Percentiles rank a stretch among this genome's conserved stretches.
Evolutionary conservation across 2,329 filamentous ascomycete genomes (phyloP).

Genomic region (Colletotrichum filicis): DNA sequence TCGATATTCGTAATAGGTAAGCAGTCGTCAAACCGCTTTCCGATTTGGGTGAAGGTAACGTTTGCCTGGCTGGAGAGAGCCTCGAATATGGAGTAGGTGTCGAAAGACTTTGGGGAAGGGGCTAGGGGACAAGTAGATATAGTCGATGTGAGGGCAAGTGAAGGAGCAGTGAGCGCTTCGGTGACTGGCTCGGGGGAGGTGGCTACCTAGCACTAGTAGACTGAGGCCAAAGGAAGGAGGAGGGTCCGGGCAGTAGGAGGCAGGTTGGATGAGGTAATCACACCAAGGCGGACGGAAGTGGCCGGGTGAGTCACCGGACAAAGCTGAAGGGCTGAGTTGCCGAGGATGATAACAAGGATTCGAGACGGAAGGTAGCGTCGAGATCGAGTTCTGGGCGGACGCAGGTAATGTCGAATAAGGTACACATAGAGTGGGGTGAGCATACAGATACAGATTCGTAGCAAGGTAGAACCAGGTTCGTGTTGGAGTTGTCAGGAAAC

Average conservation of each 20-base stretch:
- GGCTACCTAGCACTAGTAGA: neutral
- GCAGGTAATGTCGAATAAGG: neutral
- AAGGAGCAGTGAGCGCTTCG: constrained; percentile 18
- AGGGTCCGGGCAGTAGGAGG: neutral
- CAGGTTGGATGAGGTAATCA: constrained; percentile 1
- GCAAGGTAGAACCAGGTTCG: too few relatives aligned
- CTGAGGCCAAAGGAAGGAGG: neutral
- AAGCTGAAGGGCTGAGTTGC: neutral
- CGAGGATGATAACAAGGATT: neutral
- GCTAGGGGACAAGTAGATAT: neutral
- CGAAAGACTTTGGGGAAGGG: neutral
- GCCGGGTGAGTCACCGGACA: constrained; percentile 31
- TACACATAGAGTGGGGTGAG: neutral
- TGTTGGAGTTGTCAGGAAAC: neutral
- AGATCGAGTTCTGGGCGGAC: neutral
- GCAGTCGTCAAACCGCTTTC: neutral
- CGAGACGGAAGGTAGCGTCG: neutral
- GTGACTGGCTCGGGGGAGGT: neutral
- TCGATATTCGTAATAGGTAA: neutral
- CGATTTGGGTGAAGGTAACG: neutral
- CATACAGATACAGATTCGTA: neutral
- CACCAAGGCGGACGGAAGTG: constrained; percentile 6
- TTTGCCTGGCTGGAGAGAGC: neutral
- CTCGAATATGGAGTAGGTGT: neutral
- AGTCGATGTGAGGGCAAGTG: neutral